Percentiles rank a stretch among this genome's conserved stretches.
Evolutionary conservation across 345 rosid genomes (phyloP).

Genomic region (Populus tremula): DNA sequence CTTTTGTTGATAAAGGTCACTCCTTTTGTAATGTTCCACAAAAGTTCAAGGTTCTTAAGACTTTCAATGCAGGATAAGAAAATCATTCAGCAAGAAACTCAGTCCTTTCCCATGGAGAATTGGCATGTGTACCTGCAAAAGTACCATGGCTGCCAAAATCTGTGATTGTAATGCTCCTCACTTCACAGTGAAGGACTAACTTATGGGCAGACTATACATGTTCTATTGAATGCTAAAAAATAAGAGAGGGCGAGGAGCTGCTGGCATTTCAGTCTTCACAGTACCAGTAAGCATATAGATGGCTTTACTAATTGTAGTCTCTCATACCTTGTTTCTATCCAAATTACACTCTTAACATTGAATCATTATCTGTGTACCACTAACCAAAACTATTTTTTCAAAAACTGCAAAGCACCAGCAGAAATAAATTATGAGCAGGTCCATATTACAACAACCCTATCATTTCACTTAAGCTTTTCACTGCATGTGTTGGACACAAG

Average conservation of each 20-base stretch:
- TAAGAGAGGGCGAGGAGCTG: background rate
- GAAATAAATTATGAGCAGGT: background rate
- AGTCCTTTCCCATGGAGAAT: background rate
- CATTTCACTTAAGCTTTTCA: background rate
- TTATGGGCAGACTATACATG: background rate
- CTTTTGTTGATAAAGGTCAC: no score
- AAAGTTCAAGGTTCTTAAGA: no score
- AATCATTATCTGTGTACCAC: background rate
- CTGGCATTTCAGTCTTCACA: background rate
- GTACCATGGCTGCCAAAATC: background rate
- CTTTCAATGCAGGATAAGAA: no score
- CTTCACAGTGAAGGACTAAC: background rate
- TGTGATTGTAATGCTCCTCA: background rate
- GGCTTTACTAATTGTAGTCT: background rate
- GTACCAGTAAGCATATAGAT: background rate
- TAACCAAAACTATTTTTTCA: background rate
- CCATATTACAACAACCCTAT: background rate
- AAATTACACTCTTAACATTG: background rate
- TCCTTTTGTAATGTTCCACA: no score
- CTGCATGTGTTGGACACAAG: background rate
- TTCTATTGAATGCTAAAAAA: background rate
- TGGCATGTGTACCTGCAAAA: background rate
- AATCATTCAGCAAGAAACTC: no score
- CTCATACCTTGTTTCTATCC: background rate
- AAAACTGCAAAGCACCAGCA: background rate